A percentile compares a stretch with the other conserved stretches of the same genome.
Evolutionary conservation across 2,329 filamentous ascomycete genomes (phyloP).

Genomic region (Hirsutella rhossiliensis): DNA sequence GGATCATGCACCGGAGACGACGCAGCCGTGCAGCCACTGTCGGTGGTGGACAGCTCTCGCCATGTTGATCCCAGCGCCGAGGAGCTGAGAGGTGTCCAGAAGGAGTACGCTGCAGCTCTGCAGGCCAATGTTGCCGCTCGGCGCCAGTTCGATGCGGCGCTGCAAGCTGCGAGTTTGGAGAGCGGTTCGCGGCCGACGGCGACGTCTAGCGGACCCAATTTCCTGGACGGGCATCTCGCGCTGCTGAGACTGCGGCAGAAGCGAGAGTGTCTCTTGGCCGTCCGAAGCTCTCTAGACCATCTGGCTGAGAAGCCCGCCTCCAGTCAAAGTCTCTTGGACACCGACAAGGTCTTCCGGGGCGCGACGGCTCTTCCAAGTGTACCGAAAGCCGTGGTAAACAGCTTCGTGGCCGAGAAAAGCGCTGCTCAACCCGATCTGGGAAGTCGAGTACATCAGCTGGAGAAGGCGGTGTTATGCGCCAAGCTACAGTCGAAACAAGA

Average conservation of each 20-base stretch:
- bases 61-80: conserved; percentile 16
- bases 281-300: conserved; percentile 38
- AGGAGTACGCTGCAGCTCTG: conserved; percentile 42
- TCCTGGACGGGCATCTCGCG: conserved; percentile 38
- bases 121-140: conserved; percentile 39
- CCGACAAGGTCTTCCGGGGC: conserved; percentile 33
- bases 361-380: conserved; percentile 33
- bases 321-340: conserved; percentile 34
- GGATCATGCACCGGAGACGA: conserved; percentile 31
- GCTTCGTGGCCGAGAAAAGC: conserved; percentile 30
- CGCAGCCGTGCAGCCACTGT: conserved; percentile 31
- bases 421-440: conserved; percentile 29
- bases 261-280: conserved; percentile 33
- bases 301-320: conserved; percentile 41
- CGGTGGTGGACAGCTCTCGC: conserved; percentile 30
- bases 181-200: conserved; percentile 9
- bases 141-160: conserved; percentile 30
- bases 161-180: conserved; percentile 10
- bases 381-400: conserved; percentile 38
- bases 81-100: conserved; percentile 34
- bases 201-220: conserved; percentile 7
- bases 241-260: conserved; percentile 40
- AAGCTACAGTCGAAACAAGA: conserved; percentile 45
- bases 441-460: conserved; percentile 36
- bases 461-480: conserved; percentile 45